phyloP scores from a whole-genome alignment of 2,329 filamentous ascomycete species.

The Fusarium virguliforme region DNA sequence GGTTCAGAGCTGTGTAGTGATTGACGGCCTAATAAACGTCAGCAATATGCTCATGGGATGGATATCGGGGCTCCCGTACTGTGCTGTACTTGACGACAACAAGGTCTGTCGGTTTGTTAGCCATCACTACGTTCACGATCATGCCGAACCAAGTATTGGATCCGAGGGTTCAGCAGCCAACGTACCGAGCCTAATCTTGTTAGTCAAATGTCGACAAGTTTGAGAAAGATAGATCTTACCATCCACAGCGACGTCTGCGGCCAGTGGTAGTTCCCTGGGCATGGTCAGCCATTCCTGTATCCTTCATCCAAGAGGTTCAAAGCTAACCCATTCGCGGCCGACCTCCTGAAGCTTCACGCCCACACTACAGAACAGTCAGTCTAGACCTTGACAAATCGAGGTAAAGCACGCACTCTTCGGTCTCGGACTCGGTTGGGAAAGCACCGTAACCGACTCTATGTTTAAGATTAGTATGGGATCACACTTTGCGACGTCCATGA shows the following conservation, averaged over 20 bases:
- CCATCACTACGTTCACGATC: neutral
- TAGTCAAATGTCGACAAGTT: constrained; percentile 53
- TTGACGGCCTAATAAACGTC: neutral
- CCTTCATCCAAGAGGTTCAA: neutral
- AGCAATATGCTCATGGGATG: neutral
- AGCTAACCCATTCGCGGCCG: constrained; percentile 56
- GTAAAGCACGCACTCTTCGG: constrained; percentile 50
- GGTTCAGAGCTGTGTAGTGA: constrained; percentile 67
- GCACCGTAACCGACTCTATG: constrained; percentile 73
- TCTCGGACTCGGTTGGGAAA: constrained; percentile 72
- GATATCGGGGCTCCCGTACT: neutral
- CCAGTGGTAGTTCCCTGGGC: constrained; percentile 16
- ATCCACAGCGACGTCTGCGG: constrained; percentile 23
- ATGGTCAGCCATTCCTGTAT: neutral
- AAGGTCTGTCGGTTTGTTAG: constrained; percentile 1
- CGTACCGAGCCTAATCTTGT: neutral
- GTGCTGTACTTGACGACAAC: constrained; percentile 3
- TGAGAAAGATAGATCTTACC: neutral
- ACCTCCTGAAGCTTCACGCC: constrained; percentile 53
- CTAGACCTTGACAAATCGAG: neutral
- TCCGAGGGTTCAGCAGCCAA: neutral
- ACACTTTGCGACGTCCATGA: neutral
- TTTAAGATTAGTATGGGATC: neutral
- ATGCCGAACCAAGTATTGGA: neutral
- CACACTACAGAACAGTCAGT: constrained; percentile 55